Conservation (phyloP, 257 asterid genomes). For the Paulownia fortunei region DNA sequence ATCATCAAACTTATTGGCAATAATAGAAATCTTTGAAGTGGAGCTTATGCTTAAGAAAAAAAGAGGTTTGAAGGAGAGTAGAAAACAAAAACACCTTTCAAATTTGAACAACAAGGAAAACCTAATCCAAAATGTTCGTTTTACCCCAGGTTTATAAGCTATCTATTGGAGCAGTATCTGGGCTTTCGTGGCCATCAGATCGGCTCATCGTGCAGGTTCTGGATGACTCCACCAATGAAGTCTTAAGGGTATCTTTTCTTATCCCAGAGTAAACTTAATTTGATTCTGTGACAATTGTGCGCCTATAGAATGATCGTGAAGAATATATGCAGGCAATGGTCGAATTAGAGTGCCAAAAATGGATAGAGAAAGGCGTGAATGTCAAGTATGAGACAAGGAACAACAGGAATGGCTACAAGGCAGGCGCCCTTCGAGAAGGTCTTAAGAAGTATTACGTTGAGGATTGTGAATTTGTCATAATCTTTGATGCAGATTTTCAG, state of each 20-base stretch:
- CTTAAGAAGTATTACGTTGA: constrained; percentile 73
- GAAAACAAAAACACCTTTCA: neutral
- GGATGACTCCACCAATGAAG: constrained; percentile 86
- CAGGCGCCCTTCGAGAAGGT: constrained; percentile 93
- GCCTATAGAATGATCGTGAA: constrained; percentile 10
- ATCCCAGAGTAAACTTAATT: constrained; percentile 11
- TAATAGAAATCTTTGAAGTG: neutral
- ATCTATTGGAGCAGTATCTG: constrained; percentile 83
- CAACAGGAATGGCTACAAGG: constrained; percentile 94
- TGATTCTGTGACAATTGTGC: constrained; percentile 9
- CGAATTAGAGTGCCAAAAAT: constrained; percentile 73
- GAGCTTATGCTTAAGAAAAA: neutral
- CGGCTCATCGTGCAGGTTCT: constrained; percentile 76
- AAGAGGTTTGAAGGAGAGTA: neutral
- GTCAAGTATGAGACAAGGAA: constrained; percentile 83
- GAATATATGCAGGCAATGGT: constrained; percentile 60
- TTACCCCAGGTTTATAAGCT: constrained; percentile 81
- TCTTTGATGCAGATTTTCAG: constrained; percentile 95
- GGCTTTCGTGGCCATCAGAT: constrained; percentile 87
- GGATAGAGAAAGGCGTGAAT: constrained; percentile 72
- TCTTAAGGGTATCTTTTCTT: constrained; percentile 62
- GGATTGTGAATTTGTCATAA: constrained; percentile 84
- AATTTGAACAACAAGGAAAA: neutral
- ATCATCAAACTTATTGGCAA: neutral
- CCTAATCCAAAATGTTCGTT: constrained; percentile 30